phyloP scores from a whole-genome alignment of 1,139 yeast genomes.

The Kurtzmaniella quercitrusa region DNA sequence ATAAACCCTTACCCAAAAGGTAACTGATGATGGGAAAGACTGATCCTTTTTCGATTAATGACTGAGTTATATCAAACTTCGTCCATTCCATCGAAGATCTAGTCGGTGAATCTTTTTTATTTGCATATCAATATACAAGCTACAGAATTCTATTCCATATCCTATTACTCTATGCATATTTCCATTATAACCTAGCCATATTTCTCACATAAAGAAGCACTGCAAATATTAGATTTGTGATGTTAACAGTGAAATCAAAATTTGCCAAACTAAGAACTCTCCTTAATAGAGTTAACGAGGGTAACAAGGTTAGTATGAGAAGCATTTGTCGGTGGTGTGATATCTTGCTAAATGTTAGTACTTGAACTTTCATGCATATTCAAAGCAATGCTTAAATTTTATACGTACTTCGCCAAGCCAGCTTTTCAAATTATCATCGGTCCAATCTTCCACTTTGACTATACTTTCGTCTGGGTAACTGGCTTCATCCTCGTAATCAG shows the following conservation, averaged over 20 bases:
- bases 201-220: slow-evolving; percentile 6
- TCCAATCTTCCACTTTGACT: slow-evolving; percentile 34
- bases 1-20: no score
- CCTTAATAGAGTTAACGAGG: slow-evolving; percentile 43
- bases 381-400: not conserved
- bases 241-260: slow-evolving; percentile 17
- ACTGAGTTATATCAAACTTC: not conserved
- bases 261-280: slow-evolving; percentile 20
- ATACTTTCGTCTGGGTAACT: slow-evolving; percentile 15
- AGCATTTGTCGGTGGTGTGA: slow-evolving; percentile 45
- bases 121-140: not conserved
- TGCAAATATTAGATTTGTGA: slow-evolving; percentile 16
- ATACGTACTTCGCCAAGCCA: slow-evolving; percentile 33
- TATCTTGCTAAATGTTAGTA: slow-evolving; percentile 33
- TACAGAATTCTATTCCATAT: not conserved
- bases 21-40: no score
- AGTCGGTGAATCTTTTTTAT: no score
- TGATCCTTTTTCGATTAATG: no score
- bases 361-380: not conserved
- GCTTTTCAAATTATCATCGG: slow-evolving; percentile 35
- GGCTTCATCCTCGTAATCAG: slow-evolving; percentile 5
- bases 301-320: slow-evolving; percentile 45
- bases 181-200: slow-evolving; percentile 1
- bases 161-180: not conserved
- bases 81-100: no score